Conservation (phyloP, 306 rosid genomes). For the Prosopis cineraria region DNA sequence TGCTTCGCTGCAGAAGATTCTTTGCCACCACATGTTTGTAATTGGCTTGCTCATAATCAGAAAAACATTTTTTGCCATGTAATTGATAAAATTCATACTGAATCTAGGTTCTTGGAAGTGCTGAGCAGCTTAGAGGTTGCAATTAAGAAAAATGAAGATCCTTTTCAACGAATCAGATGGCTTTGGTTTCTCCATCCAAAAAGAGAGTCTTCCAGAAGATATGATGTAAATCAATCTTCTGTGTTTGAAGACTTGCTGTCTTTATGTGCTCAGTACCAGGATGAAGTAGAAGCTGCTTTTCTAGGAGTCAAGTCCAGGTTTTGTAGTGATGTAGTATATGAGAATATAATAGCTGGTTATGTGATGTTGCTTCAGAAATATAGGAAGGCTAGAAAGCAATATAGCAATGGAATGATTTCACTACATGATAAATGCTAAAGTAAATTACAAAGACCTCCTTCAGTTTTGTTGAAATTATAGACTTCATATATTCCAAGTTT, state of each 20-base stretch:
- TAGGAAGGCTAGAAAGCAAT: slow-evolving; percentile 66
- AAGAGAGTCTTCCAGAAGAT: slow-evolving; percentile 33
- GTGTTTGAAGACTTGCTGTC: slow-evolving; percentile 41
- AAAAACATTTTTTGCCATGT: slow-evolving; percentile 45
- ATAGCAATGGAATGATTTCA: slow-evolving; percentile 75
- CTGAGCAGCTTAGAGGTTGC: slow-evolving; percentile 51
- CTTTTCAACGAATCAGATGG: slow-evolving; percentile 66
- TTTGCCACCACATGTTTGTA: slow-evolving; percentile 40
- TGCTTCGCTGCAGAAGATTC: slow-evolving; percentile 65
- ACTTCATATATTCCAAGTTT: neutral
- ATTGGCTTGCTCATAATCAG: slow-evolving; percentile 51
- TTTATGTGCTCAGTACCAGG: slow-evolving; percentile 44
- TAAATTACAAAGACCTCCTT: neutral
- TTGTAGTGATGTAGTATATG: slow-evolving; percentile 60
- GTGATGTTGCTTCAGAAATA: slow-evolving; percentile 62
- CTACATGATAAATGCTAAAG: slow-evolving; percentile 47
- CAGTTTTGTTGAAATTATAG: neutral
- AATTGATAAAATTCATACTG: slow-evolving; percentile 52
- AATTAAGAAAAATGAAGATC: slow-evolving; percentile 64
- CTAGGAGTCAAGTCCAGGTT: slow-evolving; percentile 62
- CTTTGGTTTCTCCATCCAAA: slow-evolving; percentile 48
- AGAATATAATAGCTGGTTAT: slow-evolving; percentile 54
- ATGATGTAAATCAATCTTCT: slow-evolving; percentile 39
- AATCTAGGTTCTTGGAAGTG: slow-evolving; percentile 59
- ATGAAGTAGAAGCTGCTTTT: slow-evolving; percentile 56